Evolutionary conservation across 129 eudicot genomes (phyloP), one percentile per base, ranked within the genome.

Genomic region (Escallonia herrerae): DNA sequence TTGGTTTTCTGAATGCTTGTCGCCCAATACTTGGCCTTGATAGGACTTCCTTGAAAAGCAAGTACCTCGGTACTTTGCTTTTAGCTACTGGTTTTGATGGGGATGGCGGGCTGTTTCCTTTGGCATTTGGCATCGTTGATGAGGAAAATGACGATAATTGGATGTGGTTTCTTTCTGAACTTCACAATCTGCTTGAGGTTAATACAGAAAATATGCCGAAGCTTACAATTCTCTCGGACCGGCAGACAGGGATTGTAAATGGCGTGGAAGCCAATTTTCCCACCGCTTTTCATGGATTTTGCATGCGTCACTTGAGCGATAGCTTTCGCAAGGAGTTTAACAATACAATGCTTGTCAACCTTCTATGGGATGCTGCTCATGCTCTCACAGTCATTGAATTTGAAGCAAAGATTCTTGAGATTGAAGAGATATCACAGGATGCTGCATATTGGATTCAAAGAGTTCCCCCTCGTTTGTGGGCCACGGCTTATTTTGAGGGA

Each of bases 161-260:
- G 95, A 87, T 84, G 93, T 87, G 95, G 95, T 90, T 87, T 73
- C 86, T 90, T 51, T 85, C 96, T 3, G 96, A 91, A 57, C 86
- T 91, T 12, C 96, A 83, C 64, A 79, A 56, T 59, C 69, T 87
- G 41, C 81, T 91, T 13, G 96, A 91, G 76, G 40, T 79, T 41
- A 91, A 87, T 64, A 91, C 96, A 8, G 96, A 87, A 51, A 87
- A 85, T 72, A 91, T 87, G 95, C 96, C 97, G 22, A 79, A 83
- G 75, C 90, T 91, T 45, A 91, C 96, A 2, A 87, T 91, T 39
- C 71, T 91, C 59, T 91, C 97, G 0, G 91, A 91, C 62, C 77
- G 96, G 66, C 94, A 87, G 53, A 85, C 85, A 51, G 82, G 89
- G 9, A 81, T 91, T 13, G 84, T 83, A 2, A 95, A 85, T 5